A percentile compares a stretch with the other conserved stretches of the same genome.
phyloP scores from a whole-genome alignment of 495 filamentous ascomycete genomes.

The Podospora conica region DNA sequence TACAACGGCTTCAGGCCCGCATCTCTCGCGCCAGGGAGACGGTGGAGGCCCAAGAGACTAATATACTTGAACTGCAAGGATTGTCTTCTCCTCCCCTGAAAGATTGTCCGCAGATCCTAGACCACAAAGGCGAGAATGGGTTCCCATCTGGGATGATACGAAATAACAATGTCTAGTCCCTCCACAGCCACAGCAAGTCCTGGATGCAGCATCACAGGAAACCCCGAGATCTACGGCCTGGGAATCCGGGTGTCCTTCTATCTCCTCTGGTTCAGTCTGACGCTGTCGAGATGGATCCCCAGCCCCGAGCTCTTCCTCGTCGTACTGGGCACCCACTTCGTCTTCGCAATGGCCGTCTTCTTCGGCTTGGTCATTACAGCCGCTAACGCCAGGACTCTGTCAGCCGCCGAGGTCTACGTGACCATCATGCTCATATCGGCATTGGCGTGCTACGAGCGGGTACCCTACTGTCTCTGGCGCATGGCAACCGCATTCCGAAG shows the following conservation, averaged over 20 bases:
- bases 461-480: constrained; percentile 31
- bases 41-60: neutral
- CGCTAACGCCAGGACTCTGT: neutral
- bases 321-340: constrained; percentile 9
- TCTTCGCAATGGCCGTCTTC: constrained; percentile 20
- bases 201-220: constrained; percentile 15
- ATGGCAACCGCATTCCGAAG: constrained; percentile 22
- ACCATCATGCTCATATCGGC: constrained; percentile 33
- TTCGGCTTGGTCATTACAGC: constrained; percentile 13
- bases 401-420: constrained; percentile 29
- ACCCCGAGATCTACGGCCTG: constrained; percentile 23
- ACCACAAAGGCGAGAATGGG: neutral
- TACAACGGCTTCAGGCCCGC: neutral
- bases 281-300: constrained; percentile 21
- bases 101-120: neutral
- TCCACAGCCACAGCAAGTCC: neutral
- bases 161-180: neutral
- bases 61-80: neutral
- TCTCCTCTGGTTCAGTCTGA: constrained; percentile 26
- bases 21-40: neutral
- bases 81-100: neutral
- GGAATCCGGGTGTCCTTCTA: constrained; percentile 36
- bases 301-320: constrained; percentile 11
- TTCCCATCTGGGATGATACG: neutral
- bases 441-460: constrained; percentile 21